These are phyloP conservation scores for Metschnikowia aberdeeniae DNA, from an alignment of 805 yeast species.

Conservation along the genomic window DNA sequence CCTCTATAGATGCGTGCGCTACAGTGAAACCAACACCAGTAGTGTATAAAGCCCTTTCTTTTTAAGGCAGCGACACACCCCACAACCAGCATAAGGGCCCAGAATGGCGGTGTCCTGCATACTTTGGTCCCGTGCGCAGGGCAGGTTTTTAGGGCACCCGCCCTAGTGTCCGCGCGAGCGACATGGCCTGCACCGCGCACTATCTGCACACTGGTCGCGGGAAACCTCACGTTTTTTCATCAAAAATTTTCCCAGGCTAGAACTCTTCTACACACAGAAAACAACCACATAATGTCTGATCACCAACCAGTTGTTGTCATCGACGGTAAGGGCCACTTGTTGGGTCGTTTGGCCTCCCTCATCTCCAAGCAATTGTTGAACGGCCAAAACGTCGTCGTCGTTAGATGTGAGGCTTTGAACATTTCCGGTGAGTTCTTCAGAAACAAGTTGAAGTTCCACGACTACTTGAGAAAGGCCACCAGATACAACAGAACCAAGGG, in stretches of 20 bases:
- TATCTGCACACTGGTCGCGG: conserved; percentile 9
- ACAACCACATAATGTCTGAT: conserved; percentile 54
- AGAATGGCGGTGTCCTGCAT: too few species aligned
- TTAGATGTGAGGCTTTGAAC: conserved; percentile 97
- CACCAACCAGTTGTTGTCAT: conserved; percentile 97
- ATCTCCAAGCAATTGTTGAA: conserved; percentile 97
- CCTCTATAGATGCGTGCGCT: too few species aligned
- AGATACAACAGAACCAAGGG: conserved; percentile 98
- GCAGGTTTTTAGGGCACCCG: conserved; percentile 8
- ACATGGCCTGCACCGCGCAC: conserved; percentile 4
- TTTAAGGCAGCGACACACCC: too few species aligned
- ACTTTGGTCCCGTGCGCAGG: background rate
- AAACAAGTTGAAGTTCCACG: conserved; percentile 99
- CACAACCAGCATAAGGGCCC: too few species aligned
- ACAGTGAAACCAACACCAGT: too few species aligned
- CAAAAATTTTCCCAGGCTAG: conserved; percentile 13
- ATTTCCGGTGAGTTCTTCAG: conserved; percentile 99
- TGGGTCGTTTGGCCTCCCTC: conserved; percentile 98
- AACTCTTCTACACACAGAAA: conserved; percentile 9
- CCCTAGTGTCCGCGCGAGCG: conserved; percentile 6
- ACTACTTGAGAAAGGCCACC: conserved; percentile 98
- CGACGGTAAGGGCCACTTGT: conserved; percentile 99
- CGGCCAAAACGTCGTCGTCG: conserved; percentile 97
- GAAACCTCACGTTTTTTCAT: conserved; percentile 10
- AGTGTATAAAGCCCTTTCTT: too few species aligned